Evolutionary conservation across 768 basidiomycete genomes (phyloP).

Genomic region (Podaxis mareebaensis): DNA sequence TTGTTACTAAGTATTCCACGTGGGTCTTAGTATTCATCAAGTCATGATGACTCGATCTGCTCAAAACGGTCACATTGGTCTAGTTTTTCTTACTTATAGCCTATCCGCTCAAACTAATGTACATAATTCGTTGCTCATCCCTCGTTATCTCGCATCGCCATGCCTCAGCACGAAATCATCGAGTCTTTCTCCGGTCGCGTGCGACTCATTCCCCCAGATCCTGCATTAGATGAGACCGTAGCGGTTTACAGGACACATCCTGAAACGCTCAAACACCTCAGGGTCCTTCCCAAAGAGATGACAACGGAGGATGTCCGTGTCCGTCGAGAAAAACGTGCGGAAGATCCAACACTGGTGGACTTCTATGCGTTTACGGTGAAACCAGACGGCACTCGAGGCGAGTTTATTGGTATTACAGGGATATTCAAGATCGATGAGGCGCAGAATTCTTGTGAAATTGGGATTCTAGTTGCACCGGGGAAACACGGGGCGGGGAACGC

Average conservation of each 20-base stretch:
- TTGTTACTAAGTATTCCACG: too few relatives aligned
- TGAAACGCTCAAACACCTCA: conserved; percentile 36
- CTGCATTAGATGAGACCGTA: conserved; percentile 35
- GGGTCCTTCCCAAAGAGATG: conserved; percentile 37
- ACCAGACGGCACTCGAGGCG: conserved; percentile 23
- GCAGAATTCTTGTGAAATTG: conserved; percentile 39
- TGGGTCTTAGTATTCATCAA: too few relatives aligned
- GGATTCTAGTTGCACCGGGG: conserved; percentile 40
- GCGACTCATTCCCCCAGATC: conserved; percentile 32
- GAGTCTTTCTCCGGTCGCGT: conserved; percentile 36
- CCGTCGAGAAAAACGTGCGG: conserved; percentile 35
- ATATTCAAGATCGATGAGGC: conserved; percentile 38
- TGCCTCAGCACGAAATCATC: conserved; percentile 28
- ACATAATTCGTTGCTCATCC: not conserved
- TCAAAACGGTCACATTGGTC: not conserved
- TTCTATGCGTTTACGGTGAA: conserved; percentile 36
- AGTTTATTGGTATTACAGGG: conserved; percentile 38
- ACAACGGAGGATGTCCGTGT: conserved; percentile 35
- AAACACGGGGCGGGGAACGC: conserved; percentile 38
- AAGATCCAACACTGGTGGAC: conserved; percentile 33
- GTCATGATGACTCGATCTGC: conserved; percentile 2
- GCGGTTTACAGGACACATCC: conserved; percentile 40
- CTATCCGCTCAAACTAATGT: not conserved
- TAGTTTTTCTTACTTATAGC: not conserved
- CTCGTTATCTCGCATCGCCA: not conserved